A percentile compares a stretch with the other conserved stretches of the same genome.
Evolutionary conservation across 2,329 filamentous ascomycete species (phyloP).

Genomic region (Pseudophaeomoniella oleicola): DNA sequence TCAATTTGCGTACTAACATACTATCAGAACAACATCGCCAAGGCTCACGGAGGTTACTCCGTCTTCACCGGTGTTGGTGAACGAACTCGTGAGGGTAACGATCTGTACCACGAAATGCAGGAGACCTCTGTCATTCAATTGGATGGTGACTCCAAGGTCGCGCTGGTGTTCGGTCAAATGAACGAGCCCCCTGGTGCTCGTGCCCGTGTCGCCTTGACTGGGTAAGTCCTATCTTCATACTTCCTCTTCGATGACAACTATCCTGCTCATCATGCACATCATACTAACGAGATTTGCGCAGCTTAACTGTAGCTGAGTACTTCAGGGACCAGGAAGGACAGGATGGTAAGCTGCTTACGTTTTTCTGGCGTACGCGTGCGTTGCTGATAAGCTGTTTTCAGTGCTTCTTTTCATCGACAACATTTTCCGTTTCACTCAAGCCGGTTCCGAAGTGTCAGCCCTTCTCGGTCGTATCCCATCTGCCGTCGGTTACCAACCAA

Average conservation of each 20-base stretch:
- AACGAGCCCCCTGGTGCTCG: conserved; percentile 99
- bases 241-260: conserved; percentile 26
- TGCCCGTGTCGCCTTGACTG: conserved; percentile 98
- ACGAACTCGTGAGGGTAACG: conserved; percentile 99
- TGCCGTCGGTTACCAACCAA: conserved; percentile 99
- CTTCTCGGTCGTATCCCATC: conserved; percentile 98
- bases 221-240: too few relatives aligned
- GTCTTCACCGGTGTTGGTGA: conserved; percentile 99
- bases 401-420: conserved; percentile 99
- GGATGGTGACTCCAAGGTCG: conserved; percentile 98
- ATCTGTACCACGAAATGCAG: conserved; percentile 99
- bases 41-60: conserved; percentile 99
- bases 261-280: neutral
- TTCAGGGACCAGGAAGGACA: conserved; percentile 73
- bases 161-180: conserved; percentile 99
- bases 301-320: conserved; percentile 60
- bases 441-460: conserved; percentile 99
- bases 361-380: conserved; percentile 13
- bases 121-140: conserved; percentile 99
- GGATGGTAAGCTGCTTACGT: conserved; percentile 47
- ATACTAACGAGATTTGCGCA: conserved; percentile 5
- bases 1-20: neutral
- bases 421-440: conserved; percentile 99
- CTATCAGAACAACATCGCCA: conserved; percentile 95
- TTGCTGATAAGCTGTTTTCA: conserved; percentile 18